Evolutionary conservation across 2,329 filamentous ascomycete genomes (phyloP).

Genomic region (Microsporum ferrugineum): DNA sequence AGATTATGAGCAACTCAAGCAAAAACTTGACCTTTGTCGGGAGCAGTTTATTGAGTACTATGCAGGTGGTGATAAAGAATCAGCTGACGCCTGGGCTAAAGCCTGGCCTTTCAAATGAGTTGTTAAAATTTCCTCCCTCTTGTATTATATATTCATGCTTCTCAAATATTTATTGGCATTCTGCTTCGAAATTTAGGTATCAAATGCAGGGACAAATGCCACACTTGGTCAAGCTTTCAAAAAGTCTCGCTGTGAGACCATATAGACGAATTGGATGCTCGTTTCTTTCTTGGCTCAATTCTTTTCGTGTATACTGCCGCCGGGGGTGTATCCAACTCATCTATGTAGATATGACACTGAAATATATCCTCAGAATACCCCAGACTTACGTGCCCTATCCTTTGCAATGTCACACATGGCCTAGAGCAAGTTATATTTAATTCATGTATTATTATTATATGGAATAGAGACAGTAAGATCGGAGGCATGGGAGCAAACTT

Average conservation of each 20-base stretch:
- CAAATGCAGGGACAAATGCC: no score
- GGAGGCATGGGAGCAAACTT: slow-evolving; percentile 19
- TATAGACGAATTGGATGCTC: no score
- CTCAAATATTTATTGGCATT: not conserved
- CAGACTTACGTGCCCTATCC: slow-evolving; percentile 49
- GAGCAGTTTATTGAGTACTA: slow-evolving; percentile 7
- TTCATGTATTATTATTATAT: not conserved
- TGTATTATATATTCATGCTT: not conserved
- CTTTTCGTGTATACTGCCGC: no score
- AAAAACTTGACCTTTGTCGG: slow-evolving; percentile 6
- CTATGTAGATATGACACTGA: no score
- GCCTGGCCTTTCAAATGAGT: slow-evolving; percentile 2
- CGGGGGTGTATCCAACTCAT: no score
- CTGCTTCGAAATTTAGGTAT: no score
- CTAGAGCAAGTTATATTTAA: slow-evolving; percentile 31
- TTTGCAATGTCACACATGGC: slow-evolving; percentile 88
- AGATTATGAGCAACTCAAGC: slow-evolving; percentile 5
- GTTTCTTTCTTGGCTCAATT: no score
- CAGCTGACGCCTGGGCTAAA: not conserved
- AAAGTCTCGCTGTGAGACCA: no score
- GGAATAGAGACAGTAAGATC: not conserved
- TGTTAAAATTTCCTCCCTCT: not conserved
- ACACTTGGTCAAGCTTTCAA: no score
- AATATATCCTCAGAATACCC: no score
- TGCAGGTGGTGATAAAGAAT: slow-evolving; percentile 7